Base-by-base conservation (phyloP, 768 basidiomycete genomes). In the Trametes villosa region DNA sequence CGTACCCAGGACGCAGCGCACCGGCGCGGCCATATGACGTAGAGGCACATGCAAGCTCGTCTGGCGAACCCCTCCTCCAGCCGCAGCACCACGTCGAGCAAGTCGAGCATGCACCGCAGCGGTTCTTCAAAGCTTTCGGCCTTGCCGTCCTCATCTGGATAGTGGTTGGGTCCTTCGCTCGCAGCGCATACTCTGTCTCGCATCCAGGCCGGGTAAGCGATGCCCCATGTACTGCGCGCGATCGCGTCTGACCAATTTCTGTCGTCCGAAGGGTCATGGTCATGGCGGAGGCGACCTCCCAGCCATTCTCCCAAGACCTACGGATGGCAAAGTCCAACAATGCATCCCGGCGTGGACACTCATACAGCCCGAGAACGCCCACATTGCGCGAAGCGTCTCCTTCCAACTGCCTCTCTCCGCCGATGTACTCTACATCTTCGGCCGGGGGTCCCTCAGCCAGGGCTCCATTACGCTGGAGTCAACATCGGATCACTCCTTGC, bases 71-170 rank as follows among this genome's bases (percentile, higher is more conserved):
- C 2, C 36, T 53, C 4, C 30, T 47, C 11, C 54, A 18, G n/a
- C 54, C 66, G 3, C 30, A 38, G 20, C 31, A 38, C 45, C 41
- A 53, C 49, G n/a, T 55, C 26, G 55, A 58, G 34, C 50, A 36
- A 17, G 42, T 40, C 24, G 55, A 59, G 30, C 61, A 41, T 1
- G 59, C 68, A 5, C 41, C 56, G 5, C 53, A 30, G 33, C 44
- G 70, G 17, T 71, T 71, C 46, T 26, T 65, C 38, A 65, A 64
- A 42, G 67, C 70, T 0, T 62, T 71, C 27, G 61, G 40, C 8
- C 31, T 66, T 3, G 70, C 68, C 8, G 11, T 65, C 18, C 31
- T 68, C 11, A 62, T 69, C 17, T 71, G 57, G 44, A 2, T 64
- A 2, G 42, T 59, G 3, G 27, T 67, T 9, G 59, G 40, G 31